Percentiles rank a stretch among this genome's conserved stretches.
phyloP scores from a whole-genome alignment of 225 moss, liverwort and hornwort species.

The Antitrichia curtipendula region DNA sequence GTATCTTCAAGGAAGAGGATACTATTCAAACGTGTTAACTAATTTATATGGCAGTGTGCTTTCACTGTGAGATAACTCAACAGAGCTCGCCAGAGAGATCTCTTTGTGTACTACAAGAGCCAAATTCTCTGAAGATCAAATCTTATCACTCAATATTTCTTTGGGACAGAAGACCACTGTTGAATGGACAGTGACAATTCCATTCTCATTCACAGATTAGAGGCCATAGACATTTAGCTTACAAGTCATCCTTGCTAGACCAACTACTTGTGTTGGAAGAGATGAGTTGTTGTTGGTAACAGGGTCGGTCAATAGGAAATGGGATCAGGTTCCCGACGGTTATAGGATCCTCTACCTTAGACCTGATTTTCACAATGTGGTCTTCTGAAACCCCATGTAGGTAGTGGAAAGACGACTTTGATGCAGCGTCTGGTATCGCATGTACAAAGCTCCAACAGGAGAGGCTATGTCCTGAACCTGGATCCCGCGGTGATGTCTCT shows the following conservation, averaged over 20 bases:
- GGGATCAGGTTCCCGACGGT: background rate
- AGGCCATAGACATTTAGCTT: background rate
- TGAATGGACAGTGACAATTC: background rate
- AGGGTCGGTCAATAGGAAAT: background rate
- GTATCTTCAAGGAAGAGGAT: background rate
- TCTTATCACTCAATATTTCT: background rate
- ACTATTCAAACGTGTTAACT: background rate
- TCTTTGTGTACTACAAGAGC: background rate
- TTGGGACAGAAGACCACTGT: background rate
- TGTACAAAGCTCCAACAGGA: conserved; percentile 50
- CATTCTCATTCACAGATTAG: background rate
- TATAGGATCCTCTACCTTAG: background rate
- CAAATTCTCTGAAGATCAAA: background rate
- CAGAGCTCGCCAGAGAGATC: background rate
- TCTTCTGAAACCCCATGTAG: background rate
- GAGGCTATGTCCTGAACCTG: conserved; percentile 82
- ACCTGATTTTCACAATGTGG: background rate
- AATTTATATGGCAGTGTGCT: background rate
- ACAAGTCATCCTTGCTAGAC: background rate
- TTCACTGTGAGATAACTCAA: too few species aligned
- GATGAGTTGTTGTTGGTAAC: background rate
- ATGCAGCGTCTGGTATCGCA: conserved; percentile 78
- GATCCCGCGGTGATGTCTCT: conserved; percentile 83
- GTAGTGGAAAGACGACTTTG: conserved; percentile 92
- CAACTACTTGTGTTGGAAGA: background rate